Conservation (phyloP, 176 grass and related monocot species). For the Carex cristatella region DNA sequence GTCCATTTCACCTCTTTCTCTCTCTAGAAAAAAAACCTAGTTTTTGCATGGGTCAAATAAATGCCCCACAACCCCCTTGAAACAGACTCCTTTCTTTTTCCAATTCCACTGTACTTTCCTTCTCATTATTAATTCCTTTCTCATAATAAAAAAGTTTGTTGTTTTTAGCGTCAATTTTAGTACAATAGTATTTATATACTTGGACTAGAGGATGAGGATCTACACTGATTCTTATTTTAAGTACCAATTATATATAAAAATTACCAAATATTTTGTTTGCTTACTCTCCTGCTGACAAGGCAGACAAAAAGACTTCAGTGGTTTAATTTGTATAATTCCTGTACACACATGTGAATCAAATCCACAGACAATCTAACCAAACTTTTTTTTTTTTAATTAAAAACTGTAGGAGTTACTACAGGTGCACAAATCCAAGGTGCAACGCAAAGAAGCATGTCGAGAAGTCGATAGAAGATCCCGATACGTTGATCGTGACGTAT, state of each 20-base stretch:
- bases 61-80: conserved; percentile 10
- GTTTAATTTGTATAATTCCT: not conserved
- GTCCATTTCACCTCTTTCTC: conserved; percentile 10
- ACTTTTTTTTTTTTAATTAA: not conserved
- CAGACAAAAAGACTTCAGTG: too few relatives aligned
- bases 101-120: not conserved
- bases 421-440: conserved; percentile 94
- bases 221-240: too few relatives aligned
- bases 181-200: not conserved
- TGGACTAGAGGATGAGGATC: too few relatives aligned
- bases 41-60: conserved; percentile 15
- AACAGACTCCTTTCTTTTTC: not conserved
- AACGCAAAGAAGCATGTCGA: conserved; percentile 95
- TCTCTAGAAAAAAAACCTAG: not conserved
- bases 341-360: not conserved
- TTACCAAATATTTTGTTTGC: not conserved
- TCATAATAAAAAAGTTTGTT: not conserved
- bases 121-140: not conserved
- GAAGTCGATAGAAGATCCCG: conserved; percentile 59
- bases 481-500: conserved; percentile 63
- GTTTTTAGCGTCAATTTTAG: not conserved
- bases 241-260: too few relatives aligned
- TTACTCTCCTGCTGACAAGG: not conserved
- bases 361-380: not conserved
- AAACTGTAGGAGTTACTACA: conserved; percentile 79